phyloP scores from a whole-genome alignment of 495 filamentous ascomycete species.

The Penicillium odoratum region DNA sequence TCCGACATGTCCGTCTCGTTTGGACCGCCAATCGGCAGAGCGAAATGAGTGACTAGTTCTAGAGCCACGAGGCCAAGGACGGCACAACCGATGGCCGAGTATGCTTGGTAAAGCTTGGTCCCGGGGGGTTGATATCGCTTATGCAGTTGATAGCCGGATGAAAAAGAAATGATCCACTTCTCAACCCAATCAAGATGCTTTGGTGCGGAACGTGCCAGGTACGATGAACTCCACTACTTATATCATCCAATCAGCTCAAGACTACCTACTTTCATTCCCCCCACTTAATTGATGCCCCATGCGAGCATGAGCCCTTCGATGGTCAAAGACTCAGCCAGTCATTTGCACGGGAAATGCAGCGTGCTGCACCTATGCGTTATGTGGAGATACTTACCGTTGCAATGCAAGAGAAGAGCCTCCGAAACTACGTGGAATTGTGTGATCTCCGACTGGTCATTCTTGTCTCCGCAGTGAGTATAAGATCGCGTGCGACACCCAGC shows the following conservation, averaged over 20 bases:
- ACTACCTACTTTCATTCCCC: neutral
- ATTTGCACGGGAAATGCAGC: neutral
- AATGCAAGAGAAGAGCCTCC: neutral
- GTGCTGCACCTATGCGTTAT: neutral
- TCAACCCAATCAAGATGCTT: neutral
- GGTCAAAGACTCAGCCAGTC: neutral
- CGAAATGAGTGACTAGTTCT: neutral
- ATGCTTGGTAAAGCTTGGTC: neutral
- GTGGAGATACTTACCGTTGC: neutral
- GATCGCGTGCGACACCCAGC: conserved; percentile 7
- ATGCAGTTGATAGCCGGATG: neutral
- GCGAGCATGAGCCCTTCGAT: neutral
- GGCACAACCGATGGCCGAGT: neutral
- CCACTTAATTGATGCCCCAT: neutral
- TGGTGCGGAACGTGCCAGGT: neutral
- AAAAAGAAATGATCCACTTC: neutral
- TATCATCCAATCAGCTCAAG: neutral
- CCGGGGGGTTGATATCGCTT: neutral
- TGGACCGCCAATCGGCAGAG: neutral
- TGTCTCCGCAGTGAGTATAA: conserved; percentile 14
- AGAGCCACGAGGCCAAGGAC: neutral
- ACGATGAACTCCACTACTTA: neutral
- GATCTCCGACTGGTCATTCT: neutral
- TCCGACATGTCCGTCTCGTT: neutral
- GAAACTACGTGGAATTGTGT: neutral